Conservation (phyloP, 495 filamentous ascomycete genomes). For the Xylaria palmicola region DNA sequence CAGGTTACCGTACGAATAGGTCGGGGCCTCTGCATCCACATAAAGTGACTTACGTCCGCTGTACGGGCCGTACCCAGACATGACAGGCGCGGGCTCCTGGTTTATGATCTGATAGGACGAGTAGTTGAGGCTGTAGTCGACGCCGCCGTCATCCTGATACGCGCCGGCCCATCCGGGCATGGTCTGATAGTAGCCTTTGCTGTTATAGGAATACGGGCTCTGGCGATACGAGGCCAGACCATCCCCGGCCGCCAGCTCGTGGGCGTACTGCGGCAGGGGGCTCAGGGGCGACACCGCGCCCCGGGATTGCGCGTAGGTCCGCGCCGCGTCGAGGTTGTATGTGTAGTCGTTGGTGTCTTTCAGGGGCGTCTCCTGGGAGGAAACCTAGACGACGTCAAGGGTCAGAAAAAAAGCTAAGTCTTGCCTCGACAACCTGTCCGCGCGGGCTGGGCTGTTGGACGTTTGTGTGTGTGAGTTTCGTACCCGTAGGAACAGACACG, state of each 20-base stretch:
- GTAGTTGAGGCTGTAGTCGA: constrained; percentile 41
- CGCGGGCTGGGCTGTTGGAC: background rate
- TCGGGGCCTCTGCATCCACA: constrained; percentile 31
- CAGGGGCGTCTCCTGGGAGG: constrained; percentile 45
- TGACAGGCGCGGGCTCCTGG: constrained; percentile 31
- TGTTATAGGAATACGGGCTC: constrained; percentile 32
- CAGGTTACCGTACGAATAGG: constrained; percentile 31
- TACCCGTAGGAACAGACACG: constrained; percentile 81
- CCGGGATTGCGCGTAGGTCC: constrained; percentile 37
- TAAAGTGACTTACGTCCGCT: constrained; percentile 30
- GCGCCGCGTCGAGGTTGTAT: constrained; percentile 41
- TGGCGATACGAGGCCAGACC: constrained; percentile 31
- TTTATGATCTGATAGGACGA: constrained; percentile 31
- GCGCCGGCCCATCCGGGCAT: constrained; percentile 32
- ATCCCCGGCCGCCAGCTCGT: constrained; percentile 29
- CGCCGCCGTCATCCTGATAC: constrained; percentile 34
- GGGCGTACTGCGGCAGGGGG: constrained; percentile 25
- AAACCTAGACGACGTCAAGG: constrained; percentile 39
- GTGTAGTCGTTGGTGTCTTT: constrained; percentile 39
- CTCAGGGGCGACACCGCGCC: constrained; percentile 23
- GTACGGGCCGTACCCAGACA: constrained; percentile 31
- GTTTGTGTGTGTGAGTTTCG: constrained; percentile 7
- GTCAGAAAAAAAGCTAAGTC: background rate
- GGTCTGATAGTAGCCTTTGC: constrained; percentile 35
- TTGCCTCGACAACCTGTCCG: background rate